A percentile compares a stretch with the other conserved stretches of the same genome.
Conservation (phyloP, 2,329 filamentous ascomycete genomes). For the Clonostachys rhizophaga region DNA sequence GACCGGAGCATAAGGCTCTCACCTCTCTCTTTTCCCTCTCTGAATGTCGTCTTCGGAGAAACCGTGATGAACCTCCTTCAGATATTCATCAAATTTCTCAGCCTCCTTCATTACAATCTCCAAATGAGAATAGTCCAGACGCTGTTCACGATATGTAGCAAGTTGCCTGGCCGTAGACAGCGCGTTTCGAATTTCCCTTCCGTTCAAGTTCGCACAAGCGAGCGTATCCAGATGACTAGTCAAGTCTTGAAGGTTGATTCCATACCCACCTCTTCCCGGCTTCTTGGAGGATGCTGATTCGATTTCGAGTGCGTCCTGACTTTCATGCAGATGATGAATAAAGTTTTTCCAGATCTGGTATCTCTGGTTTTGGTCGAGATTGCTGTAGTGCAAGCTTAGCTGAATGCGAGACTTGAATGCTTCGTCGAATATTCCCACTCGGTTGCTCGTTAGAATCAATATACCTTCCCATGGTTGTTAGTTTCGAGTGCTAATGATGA, state of each 20-base stretch:
- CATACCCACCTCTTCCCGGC: neutral
- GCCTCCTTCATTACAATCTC: neutral
- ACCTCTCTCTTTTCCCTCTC: too few relatives aligned
- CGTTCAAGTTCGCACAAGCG: constrained; percentile 25
- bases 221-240: constrained; percentile 7
- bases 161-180: constrained; percentile 18
- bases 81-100: neutral
- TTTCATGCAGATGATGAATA: constrained; percentile 3
- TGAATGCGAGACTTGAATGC: constrained; percentile 28
- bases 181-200: constrained; percentile 33
- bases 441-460: constrained; percentile 26
- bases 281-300: neutral
- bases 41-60: neutral
- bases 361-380: constrained; percentile 11
- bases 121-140: neutral
- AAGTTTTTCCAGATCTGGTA: constrained; percentile 21
- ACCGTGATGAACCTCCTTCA: neutral
- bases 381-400: constrained; percentile 21
- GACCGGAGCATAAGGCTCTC: too few relatives aligned
- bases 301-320: neutral
- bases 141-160: neutral
- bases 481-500: too few relatives aligned
- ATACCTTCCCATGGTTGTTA: constrained; percentile 7
- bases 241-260: neutral
- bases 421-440: constrained; percentile 25